Conservation (phyloP, 2,329 filamentous ascomycete species). For the Epichloe glyceriae region DNA sequence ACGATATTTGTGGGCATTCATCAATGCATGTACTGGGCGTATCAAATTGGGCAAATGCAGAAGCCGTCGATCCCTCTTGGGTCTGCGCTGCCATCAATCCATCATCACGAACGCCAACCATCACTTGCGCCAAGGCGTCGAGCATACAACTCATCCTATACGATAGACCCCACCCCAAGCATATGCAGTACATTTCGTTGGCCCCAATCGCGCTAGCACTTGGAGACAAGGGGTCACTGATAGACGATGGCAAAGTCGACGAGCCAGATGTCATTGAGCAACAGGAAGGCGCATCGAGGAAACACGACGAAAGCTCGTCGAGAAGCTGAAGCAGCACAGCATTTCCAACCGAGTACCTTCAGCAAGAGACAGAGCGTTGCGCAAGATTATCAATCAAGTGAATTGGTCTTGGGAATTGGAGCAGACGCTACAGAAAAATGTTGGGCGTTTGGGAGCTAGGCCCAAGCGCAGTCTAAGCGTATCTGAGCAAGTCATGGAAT, state of each 20-base stretch:
- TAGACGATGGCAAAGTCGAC: conserved; percentile 19
- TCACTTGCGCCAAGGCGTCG: conserved; percentile 58
- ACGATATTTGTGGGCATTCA: conserved; percentile 69
- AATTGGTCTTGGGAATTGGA: conserved; percentile 93
- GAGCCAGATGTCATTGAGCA: conserved; percentile 61
- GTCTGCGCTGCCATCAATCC: conserved; percentile 47
- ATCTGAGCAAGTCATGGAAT: conserved; percentile 86
- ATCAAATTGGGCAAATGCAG: conserved; percentile 49
- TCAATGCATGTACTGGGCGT: conserved; percentile 78
- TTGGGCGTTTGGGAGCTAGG: conserved; percentile 68
- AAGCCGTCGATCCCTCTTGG: conserved; percentile 50
- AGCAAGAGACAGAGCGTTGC: conserved; percentile 68
- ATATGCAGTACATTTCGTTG: conserved; percentile 95
- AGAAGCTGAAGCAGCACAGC: conserved; percentile 81
- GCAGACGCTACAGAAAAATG: conserved; percentile 75
- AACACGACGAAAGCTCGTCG: conserved; percentile 53
- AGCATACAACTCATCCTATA: conserved; percentile 84
- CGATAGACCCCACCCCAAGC: conserved; percentile 67
- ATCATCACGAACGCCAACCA: conserved; percentile 46
- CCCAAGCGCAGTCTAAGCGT: conserved; percentile 80
- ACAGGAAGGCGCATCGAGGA: conserved; percentile 46
- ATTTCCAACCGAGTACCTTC: conserved; percentile 66
- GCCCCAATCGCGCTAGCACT: conserved; percentile 79
- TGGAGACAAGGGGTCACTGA: conserved; percentile 50
- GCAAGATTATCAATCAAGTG: conserved; percentile 78